phyloP scores from a whole-genome alignment of 148 eudicot species.

The Persicaria maculosa region DNA sequence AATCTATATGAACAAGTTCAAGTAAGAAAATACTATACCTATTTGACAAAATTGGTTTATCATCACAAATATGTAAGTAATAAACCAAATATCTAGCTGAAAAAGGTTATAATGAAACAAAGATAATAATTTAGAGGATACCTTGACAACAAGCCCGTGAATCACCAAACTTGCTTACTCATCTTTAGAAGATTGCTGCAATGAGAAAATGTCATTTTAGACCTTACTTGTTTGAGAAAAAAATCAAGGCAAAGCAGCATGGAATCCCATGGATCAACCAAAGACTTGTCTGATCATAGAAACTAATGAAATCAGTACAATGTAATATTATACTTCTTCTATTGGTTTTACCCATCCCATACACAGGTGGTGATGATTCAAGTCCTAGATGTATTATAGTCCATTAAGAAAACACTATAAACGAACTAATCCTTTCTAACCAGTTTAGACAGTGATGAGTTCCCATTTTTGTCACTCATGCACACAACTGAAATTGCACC shows the following conservation, averaged over 20 bases:
- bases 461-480: background rate
- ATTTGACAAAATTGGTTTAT: too few species aligned
- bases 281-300: background rate
- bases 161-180: constrained; percentile 43
- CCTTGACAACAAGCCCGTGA: constrained; percentile 48
- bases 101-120: background rate
- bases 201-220: background rate
- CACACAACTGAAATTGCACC: background rate
- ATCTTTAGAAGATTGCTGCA: constrained; percentile 47
- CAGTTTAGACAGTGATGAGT: background rate
- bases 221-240: background rate
- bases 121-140: constrained; percentile 11
- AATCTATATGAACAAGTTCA: too few species aligned
- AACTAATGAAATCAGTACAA: background rate
- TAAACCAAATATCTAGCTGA: background rate
- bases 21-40: too few species aligned
- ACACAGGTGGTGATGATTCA: background rate
- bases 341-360: background rate
- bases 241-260: background rate
- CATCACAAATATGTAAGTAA: too few species aligned
- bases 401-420: background rate
- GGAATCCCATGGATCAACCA: background rate
- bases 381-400: background rate
- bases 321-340: background rate
- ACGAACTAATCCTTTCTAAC: background rate